A percentile compares a stretch with the other conserved stretches of the same genome.
These are phyloP conservation scores for Pseudomonodictys pantanalensis DNA, from an alignment of 495 filamentous ascomycete species.

Conservation along the genomic window DNA sequence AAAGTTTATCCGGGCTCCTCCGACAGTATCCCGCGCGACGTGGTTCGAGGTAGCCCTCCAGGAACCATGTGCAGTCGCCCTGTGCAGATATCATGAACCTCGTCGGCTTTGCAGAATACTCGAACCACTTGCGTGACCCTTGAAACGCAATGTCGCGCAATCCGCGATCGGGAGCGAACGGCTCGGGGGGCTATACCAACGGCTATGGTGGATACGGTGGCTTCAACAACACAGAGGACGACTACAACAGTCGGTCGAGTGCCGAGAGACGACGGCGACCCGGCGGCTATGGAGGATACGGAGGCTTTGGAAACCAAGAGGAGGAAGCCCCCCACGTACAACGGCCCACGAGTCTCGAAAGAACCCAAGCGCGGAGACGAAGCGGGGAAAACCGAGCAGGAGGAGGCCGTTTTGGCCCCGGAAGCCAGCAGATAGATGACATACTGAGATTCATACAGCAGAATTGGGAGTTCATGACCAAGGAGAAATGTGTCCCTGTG, in stretches of 20 bases:
- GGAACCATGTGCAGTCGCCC: no score
- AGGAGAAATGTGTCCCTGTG: constrained; percentile 82
- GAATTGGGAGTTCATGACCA: constrained; percentile 89
- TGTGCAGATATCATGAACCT: no score
- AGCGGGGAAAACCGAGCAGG: constrained; percentile 30
- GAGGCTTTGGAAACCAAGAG: constrained; percentile 10
- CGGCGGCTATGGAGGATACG: constrained; percentile 46
- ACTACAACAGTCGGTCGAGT: constrained; percentile 11
- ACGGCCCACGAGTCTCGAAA: constrained; percentile 36
- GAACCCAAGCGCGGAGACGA: constrained; percentile 27
- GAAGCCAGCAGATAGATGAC: constrained; percentile 50
- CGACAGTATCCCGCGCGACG: no score
- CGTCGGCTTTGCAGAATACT: no score
- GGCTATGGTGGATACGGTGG: constrained; percentile 14
- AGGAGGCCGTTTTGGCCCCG: constrained; percentile 36
- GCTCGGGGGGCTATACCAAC: constrained; percentile 29
- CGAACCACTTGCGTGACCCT: no score
- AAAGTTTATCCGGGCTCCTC: no score
- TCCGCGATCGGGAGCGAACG: constrained; percentile 16
- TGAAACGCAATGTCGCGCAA: constrained; percentile 26
- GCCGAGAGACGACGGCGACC: constrained; percentile 32
- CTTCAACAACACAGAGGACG: constrained; percentile 8
- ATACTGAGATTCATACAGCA: constrained; percentile 70
- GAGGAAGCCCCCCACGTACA: constrained; percentile 25
- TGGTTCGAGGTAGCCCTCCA: no score